Evolutionary conservation across 192 early-diverging fungal genomes (phyloP), one percentile per base, ranked within the genome.

Genomic region (Umbelopsis sp.): DNA sequence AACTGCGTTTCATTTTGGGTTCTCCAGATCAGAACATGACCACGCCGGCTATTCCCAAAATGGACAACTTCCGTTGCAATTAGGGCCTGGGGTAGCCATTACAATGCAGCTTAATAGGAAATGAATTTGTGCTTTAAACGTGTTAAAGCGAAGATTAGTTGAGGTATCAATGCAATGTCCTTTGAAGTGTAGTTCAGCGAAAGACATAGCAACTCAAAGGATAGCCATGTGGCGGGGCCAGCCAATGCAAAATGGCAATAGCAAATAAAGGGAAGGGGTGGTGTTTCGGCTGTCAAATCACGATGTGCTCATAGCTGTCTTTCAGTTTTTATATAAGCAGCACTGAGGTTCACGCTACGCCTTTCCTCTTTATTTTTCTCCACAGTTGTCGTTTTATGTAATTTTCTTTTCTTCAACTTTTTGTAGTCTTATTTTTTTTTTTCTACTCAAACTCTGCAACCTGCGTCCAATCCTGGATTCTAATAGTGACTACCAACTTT

Each of bases 201-300:
- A 41, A 41, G 7, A 1, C 0, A 41, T 41, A 41, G 37, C 27
- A 30, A 30, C 27, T 41, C 6, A 6, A 49, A 49, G 48, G 48
- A 49, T 16, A 16, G 15, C 48, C 48, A 49, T 49, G 48, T 49
- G 48, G 48, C 48, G 20, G 18, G 12, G 48, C 5, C 3, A 16
- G 2, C 3, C 3, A 53, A 25, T 20, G 51, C 4, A 23, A 23
- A 61, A 13, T 1, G 23, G 51, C 30, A 25, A 61, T 33, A 61
- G 55, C 6, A 41, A 41, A 41, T 41, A 41, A 61, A 61, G 25
- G 55, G 55, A 61, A 18, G 55, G 55, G 25, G 25, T 61, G 25
- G 55, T 16, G 55, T 30, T 35, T 61, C 55, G 55, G 55, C 55
- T 61, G 55, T 61, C 55, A 61, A 61, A 61, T 61, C 55, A 61